phyloP scores from a whole-genome alignment of 805 yeast species.

The Candida hispaniensis region DNA sequence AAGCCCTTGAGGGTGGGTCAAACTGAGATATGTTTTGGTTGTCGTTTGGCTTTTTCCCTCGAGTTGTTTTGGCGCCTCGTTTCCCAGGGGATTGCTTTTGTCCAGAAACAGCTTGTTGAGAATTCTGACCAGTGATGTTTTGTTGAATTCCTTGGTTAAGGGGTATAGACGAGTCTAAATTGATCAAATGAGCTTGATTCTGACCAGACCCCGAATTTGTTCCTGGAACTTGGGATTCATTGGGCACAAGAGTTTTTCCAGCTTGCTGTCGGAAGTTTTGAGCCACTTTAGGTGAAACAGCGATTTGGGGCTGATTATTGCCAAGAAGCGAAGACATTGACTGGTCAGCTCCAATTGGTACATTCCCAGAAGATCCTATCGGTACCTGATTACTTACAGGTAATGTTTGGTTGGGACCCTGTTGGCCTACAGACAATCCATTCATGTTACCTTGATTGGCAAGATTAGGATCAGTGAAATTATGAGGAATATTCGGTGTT shows the following conservation, averaged over 20 bases:
- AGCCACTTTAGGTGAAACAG: too few species aligned
- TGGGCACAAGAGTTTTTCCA: too few species aligned
- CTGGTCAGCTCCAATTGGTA: too few species aligned
- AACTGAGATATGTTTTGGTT: constrained; percentile 1
- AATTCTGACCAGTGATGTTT: constrained; percentile 7
- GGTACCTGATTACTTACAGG: neutral
- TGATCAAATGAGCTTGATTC: too few species aligned
- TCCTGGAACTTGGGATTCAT: too few species aligned
- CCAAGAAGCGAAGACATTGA: too few species aligned
- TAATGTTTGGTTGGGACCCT: neutral
- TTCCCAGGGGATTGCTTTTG: too few species aligned
- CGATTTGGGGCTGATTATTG: too few species aligned
- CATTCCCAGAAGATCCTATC: too few species aligned
- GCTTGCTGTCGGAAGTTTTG: too few species aligned
- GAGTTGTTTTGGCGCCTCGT: constrained; percentile 3
- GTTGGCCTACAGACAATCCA: neutral
- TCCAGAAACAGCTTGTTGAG: too few species aligned
- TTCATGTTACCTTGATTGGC: neutral
- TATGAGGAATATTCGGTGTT: neutral
- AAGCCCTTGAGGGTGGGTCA: constrained; percentile 9
- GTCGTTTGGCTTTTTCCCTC: constrained; percentile 11
- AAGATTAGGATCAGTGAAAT: neutral
- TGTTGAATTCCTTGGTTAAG: constrained; percentile 1
- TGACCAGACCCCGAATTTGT: too few species aligned
- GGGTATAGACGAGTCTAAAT: neutral